Evolutionary conservation across 495 filamentous ascomycete species (phyloP).

Genomic region (Penicillium alfredii): DNA sequence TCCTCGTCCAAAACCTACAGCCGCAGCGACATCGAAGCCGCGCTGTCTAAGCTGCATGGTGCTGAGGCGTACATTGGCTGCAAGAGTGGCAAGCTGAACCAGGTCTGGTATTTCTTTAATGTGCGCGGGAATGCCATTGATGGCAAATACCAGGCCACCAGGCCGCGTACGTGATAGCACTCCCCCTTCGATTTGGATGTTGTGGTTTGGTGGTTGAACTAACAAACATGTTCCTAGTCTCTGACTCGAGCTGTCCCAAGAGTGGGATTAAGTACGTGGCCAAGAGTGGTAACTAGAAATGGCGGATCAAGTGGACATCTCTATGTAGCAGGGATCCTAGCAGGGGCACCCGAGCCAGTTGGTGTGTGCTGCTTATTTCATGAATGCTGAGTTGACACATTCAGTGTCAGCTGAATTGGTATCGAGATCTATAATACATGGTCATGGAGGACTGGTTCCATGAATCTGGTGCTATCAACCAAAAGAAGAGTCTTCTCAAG

Average conservation of each 20-base stretch:
- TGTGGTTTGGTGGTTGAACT: too few relatives aligned
- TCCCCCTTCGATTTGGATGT: too few relatives aligned
- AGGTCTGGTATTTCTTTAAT: constrained; percentile 75
- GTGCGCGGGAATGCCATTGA: constrained; percentile 64
- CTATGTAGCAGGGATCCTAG: too few relatives aligned
- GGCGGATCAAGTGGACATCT: too few relatives aligned
- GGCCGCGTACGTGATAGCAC: constrained; percentile 37
- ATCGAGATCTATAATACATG: too few relatives aligned
- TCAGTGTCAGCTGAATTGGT: too few relatives aligned
- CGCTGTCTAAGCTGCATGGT: constrained; percentile 49
- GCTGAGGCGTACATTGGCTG: constrained; percentile 63
- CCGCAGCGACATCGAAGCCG: constrained; percentile 51
- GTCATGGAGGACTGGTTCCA: too few relatives aligned
- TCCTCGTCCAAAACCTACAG: constrained; percentile 54
- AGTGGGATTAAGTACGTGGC: constrained; percentile 57
- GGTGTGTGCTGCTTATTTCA: too few relatives aligned
- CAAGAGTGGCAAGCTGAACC: constrained; percentile 49
- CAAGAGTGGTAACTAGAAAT: constrained; percentile 31
- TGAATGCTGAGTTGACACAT: too few relatives aligned
- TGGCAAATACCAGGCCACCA: constrained; percentile 57
- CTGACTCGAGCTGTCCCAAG: constrained; percentile 48
- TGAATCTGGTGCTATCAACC: too few relatives aligned
- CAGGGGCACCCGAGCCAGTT: too few relatives aligned
- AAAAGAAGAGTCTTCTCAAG: too few relatives aligned
- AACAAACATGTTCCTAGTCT: constrained; percentile 39